Base-by-base conservation (phyloP, 768 basidiomycete genomes). In the Suillus subluteus region DNA sequence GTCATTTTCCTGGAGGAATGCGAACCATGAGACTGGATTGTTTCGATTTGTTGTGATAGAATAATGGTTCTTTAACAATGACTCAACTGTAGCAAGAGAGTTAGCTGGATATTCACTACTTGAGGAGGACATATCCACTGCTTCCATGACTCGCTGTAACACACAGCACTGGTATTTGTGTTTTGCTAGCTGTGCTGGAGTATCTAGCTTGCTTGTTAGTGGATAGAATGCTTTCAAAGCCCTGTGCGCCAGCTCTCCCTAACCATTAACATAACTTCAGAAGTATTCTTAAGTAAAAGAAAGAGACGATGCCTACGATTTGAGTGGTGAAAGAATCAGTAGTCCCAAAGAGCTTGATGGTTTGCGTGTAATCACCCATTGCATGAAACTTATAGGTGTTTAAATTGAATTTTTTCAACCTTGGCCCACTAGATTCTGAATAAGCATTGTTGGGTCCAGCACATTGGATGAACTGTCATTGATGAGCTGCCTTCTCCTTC, bases 241-340 rank as follows among this genome's bases (percentile, higher is more conserved):
- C 46, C 21, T 5, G 50, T 7, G 3, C 59, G 9, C 58, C 8
- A 69, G 32, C 3, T 26, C 26, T 6, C 41, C 41, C 41, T 43
- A 0, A 62, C 50, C 52, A 32, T 2, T 32, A 32, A 32, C 32
- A 32, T 32, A 32, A 5, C 32, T 32, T 32, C 32, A 32, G 32
- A 32, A 4, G 32, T 5, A 32, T 32, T 5, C 32, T 32, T 32
- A 2, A 32, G 32, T 32, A 32, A 1, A 26, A 2, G 26, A 5
- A 32, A 3, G 3, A 32, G 5, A 32, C 32, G 32, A 32, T 32
- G 32, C 32, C 5, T 32, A 32, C 32, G 0, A 32, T 32, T 5
- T 80, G 75, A 0, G 80, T 82, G 0, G 79, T 75, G 65, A 79
- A 82, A 1, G 67, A 71, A 54, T 83, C 79, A 1, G 76, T 79